Conservation (phyloP, 2,329 filamentous ascomycete genomes). For the Pseudogymnoascus sp. region DNA sequence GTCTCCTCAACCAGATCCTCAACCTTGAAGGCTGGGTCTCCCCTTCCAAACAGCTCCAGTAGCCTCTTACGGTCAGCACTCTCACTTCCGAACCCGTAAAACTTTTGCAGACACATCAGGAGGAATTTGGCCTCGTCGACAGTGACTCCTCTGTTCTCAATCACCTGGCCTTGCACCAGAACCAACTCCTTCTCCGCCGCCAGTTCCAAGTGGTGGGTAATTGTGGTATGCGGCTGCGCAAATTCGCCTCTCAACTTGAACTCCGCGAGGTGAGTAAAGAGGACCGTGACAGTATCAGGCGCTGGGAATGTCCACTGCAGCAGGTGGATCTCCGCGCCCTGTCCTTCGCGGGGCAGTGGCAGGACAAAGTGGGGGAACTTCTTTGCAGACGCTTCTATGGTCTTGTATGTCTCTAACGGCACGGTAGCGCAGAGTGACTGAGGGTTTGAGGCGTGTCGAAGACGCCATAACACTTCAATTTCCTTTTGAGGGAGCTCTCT, state of each 20-base stretch:
- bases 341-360: constrained; percentile 61
- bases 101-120: constrained; percentile 86
- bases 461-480: constrained; percentile 81
- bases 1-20: constrained; percentile 83
- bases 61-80: constrained; percentile 58
- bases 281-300: constrained; percentile 59
- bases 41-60: constrained; percentile 72
- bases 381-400: constrained; percentile 64
- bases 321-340: constrained; percentile 88
- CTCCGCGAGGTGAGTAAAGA: constrained; percentile 91
- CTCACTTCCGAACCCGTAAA: constrained; percentile 61
- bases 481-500: constrained; percentile 67
- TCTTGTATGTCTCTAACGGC: constrained; percentile 61
- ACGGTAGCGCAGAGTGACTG: constrained; percentile 79
- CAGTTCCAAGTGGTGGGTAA: constrained; percentile 85
- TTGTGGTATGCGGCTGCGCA: constrained; percentile 82
- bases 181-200: constrained; percentile 67
- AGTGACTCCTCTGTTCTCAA: constrained; percentile 66
- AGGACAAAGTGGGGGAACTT: constrained; percentile 83
- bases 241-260: constrained; percentile 88
- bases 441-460: constrained; percentile 67
- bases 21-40: constrained; percentile 71
- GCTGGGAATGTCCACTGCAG: constrained; percentile 92
- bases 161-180: constrained; percentile 74
- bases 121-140: constrained; percentile 82